Evolutionary conservation across 208 protist species (phyloP), one percentile per base, ranked within the genome.

Genomic region (Kentomonas sorsogonicus): DNA sequence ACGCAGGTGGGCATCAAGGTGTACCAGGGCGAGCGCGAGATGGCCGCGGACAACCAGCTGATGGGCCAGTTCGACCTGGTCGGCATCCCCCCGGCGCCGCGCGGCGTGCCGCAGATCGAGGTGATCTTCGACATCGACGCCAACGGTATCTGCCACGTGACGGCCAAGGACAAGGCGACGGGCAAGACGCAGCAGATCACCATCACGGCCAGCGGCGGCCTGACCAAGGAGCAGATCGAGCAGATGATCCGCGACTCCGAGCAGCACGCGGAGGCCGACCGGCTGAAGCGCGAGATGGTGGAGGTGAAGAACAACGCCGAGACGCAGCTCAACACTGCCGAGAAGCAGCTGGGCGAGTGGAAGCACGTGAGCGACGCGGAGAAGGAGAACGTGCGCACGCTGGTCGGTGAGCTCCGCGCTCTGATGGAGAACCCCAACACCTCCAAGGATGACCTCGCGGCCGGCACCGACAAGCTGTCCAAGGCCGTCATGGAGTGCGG

Each of bases 111-210:
- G 18, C 74, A 98, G 77, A 94, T 99, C 31, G 96, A 98, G 74
- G 98, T 99, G 53, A 97, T 88, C 22, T 99, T 99, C 77, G 97
- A 99, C 74, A 98, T 99, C 66, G 97, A 99, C 77, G 95, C 95
- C 23, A 99, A 98, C 74, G 96, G 97, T 47, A 99, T 99, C 77
- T 88, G 98, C 45, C 97, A 98, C 67, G 98, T 99, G 7, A 86
- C 84, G 13, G 98, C 98, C 0, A 55, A 91, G 72, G 98, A 99
- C 80, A 99, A 99, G 81, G 89, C 92, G 7, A 98, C 97, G 0
- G 95, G 96, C 43, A 94, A 94, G 26, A 79, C 54, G 25, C 89
- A 99, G 71, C 78, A 85, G 53, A 99, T 99, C 69, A 95, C 85
- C 4, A 99, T 99, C 54, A 78, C 87, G 0, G 79, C 81, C 1